Evolutionary conservation across 768 basidiomycete genomes (phyloP), one percentile per base, ranked within the genome.

Genomic region (Psilocybe azurescens): DNA sequence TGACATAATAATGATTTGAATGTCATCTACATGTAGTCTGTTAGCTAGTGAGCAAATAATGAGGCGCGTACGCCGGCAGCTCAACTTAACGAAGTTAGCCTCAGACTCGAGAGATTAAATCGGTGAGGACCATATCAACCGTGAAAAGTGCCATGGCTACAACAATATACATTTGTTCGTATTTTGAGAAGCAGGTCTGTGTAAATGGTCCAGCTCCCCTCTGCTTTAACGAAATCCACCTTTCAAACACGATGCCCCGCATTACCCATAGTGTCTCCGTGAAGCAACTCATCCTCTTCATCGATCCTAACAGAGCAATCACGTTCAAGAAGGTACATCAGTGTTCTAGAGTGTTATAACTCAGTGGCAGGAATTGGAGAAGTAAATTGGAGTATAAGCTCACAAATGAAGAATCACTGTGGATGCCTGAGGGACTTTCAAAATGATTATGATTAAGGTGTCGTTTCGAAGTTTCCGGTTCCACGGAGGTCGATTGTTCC

Each of bases 1-100:
- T 72, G 71, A 72, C 65, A 65, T 59, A 52, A 64, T 58, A 65
- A 63, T 65, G 64, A 70, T 70, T 67, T 70, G 63, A 68, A 67
- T 69, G 67, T 63, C 65, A 70, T 62, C 48, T 62, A 63, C 30
- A 60, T 62, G 48, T 62, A 56, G 58, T 55, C 60, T 54, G 57
- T 59, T 39, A 55, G 29, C 48, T 44, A 56, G 57, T 61, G 58
- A 66, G 61, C 57, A 56, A 68, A 67, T 68, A 61, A 56, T 66
- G 62, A 67, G 69, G 69, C 65, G 61, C 67, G 66, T 69, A 56
- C 60, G 66, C 68, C 69, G 70, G 65, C 67, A 59, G 63, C 62
- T 65, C 61, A 66, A 58, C 59, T 64, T 30, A 62, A 64, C 60
- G 33, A 64, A 55, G 65, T 60, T 65, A 60, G 63, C 18, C 56